Percentiles rank a stretch among this genome's conserved stretches.
These are phyloP conservation scores for Magnolia sinica DNA, from an alignment of 164 flowering plant species.

Conservation along the genomic window DNA sequence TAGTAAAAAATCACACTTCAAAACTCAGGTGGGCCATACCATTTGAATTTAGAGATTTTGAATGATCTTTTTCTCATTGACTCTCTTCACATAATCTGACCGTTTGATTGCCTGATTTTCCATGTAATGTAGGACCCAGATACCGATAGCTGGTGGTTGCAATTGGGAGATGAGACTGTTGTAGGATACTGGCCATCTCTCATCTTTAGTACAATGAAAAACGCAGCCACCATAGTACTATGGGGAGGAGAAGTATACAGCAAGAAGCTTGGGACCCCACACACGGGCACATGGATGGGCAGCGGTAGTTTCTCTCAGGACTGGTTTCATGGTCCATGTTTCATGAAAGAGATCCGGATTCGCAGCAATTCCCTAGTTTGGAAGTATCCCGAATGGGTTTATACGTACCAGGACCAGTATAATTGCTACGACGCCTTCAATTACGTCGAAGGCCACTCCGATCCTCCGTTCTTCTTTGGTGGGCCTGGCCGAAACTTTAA, in stretches of 20 bases:
- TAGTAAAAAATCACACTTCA: too few species aligned
- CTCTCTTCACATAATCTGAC: too few species aligned
- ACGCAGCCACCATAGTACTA: neutral
- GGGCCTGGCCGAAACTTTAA: conserved; percentile 6
- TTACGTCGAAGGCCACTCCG: neutral
- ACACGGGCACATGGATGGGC: conserved; percentile 14
- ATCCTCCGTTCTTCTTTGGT: neutral
- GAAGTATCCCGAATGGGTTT: neutral
- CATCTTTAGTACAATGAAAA: neutral
- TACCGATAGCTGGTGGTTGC: conserved; percentile 4
- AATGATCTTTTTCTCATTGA: too few species aligned
- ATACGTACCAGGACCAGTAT: neutral
- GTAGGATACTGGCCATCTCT: conserved; percentile 6
- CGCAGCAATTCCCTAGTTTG: neutral
- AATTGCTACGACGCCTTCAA: neutral
- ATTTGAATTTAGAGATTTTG: too few species aligned
- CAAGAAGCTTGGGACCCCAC: neutral
- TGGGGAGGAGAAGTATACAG: conserved; percentile 9
- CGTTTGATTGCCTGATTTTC: neutral
- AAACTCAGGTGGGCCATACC: too few species aligned
- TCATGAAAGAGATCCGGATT: neutral
- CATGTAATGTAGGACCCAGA: neutral
- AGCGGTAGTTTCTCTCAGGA: conserved; percentile 10
- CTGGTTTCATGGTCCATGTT: neutral
- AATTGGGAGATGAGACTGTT: neutral